Base-by-base conservation (phyloP, 2,329 filamentous ascomycete species). In the Pyrenochaeta sp. region DNA sequence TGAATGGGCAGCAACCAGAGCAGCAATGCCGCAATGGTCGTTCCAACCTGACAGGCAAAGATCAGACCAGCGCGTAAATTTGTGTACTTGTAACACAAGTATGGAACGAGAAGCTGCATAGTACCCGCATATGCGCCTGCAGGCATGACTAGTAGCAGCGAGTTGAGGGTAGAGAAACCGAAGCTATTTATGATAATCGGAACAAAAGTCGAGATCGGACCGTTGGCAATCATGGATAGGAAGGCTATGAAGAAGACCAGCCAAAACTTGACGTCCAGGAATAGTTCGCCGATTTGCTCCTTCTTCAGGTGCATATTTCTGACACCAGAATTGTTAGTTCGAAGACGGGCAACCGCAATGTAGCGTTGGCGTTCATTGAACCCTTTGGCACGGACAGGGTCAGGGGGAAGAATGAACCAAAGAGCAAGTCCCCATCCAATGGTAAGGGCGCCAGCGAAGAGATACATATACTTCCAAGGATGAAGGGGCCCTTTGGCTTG, bases 291-390 rank as follows among this genome's bases (percentile, higher is more conserved):
- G 1, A 89, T 81, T 59, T 93, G 91, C 12, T 83, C 80, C 78
- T 83, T 81, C 59, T 89, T 89, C 74, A 90, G 89, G 59, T 89
- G 82, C 56, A 86, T 86, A 58, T 86, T 89, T 2, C 88, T 88
- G 12, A 90, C 87, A 1, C 90, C 90, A 54, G 90, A 90, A 73
- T 92, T 88, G 67, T 93, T 93, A 40, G 86, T 83, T 0, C 90
- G 84, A 2, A 93, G 85, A 0, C 91, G 83, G 59, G 91, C 90
- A 13, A 92, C 79, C 0, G 88, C 88, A 28, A 67, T 71, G 22
- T 77, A 58, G 42, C 79, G 76, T 56, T 79, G 77, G 42, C 64
- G 67, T 24, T 74, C 68, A 13, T 64, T 71, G 34, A 80, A 68
- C 5, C 71, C 67, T 12, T 73, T 72, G 24, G 65, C 65, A 22